Evolutionary conservation across 768 basidiomycete species (phyloP), one percentile per base, ranked within the genome.

Genomic region (Rhizopogon sp.): DNA sequence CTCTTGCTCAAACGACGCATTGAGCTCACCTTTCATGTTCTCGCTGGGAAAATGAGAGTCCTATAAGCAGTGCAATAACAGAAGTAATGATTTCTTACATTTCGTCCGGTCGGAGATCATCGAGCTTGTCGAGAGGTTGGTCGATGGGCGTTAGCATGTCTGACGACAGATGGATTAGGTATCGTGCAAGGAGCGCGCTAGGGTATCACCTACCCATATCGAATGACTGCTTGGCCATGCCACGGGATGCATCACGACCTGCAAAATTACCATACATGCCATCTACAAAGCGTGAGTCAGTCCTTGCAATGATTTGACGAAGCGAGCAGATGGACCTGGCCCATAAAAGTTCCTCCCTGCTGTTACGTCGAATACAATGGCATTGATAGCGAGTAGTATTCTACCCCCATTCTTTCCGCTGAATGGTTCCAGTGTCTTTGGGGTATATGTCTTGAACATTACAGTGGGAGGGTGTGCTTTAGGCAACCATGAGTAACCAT

Each of bases 221-320:
- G 60, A 97, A 98, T 3, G 93, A 96, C 72, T 98, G 95, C 72
- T 95, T 97, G 6, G 96, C 96, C 90, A 98, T 95, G 5, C 96
- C 95, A 39, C 95, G 77, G 14, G 92, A 95, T 1, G 96, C 96
- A 72, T 99, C 96, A 47, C 95, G 74, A 5, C 96, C 97, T 3
- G 97, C 95, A 76, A 99, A 98, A 71, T 95, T 96, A 31, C 93
- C 94, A 66, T 98, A 98, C 82, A 94, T 92, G 0, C 95, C 96
- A 63, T 86, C 96, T 97, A 60, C 29, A 41, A 44, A 25, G 14
- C 16, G 57, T 50, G 11, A 53, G 6, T 52, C 20, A 62, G 35
- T 50, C 2, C 28, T 39, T 22, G 31, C 52, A 49, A 25, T 5
- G n/a, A 39, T n/a, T 42, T 47, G 49, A 20, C 46, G 49, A 37